Percentiles rank a stretch among this genome's conserved stretches.
Conservation (phyloP, 2,329 filamentous ascomycete species). For the Ophiostoma quercus region DNA sequence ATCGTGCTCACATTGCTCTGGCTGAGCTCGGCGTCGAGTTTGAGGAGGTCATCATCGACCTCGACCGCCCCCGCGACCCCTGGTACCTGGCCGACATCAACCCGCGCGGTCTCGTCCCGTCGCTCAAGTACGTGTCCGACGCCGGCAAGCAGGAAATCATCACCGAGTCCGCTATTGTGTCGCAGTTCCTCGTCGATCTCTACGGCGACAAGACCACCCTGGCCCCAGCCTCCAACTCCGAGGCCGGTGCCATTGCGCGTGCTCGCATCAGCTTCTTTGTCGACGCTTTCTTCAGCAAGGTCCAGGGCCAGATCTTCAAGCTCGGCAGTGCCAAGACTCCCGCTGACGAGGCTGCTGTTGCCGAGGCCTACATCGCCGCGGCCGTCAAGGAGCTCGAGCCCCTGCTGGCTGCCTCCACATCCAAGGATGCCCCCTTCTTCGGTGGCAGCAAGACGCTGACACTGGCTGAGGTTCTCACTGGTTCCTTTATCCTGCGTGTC, state of each 20-base stretch:
- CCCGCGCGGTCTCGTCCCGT: constrained; percentile 71
- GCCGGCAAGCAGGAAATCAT: constrained; percentile 55
- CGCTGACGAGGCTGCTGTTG: constrained; percentile 46
- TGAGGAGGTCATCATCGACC: constrained; percentile 68
- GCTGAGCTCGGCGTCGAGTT: constrained; percentile 61
- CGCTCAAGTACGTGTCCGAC: constrained; percentile 51
- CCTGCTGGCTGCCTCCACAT: constrained; percentile 47
- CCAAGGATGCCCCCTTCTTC: constrained; percentile 51
- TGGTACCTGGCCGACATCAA: constrained; percentile 70
- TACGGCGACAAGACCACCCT: constrained; percentile 53
- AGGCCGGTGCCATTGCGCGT: constrained; percentile 54
- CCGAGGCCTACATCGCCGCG: constrained; percentile 48
- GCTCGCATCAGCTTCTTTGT: constrained; percentile 66
- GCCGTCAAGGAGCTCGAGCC: constrained; percentile 70
- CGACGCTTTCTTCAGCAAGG: constrained; percentile 31
- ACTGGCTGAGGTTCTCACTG: constrained; percentile 66
- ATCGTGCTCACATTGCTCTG: constrained; percentile 68
- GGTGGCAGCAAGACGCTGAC: constrained; percentile 60
- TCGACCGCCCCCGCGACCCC: constrained; percentile 60
- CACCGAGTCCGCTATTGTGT: constrained; percentile 67
- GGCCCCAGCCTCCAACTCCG: constrained; percentile 49
- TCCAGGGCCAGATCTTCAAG: constrained; percentile 45
- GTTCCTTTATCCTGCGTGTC: constrained; percentile 61
- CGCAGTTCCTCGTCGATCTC: constrained; percentile 64
- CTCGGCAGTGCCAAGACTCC: constrained; percentile 43